These are phyloP conservation scores for Xylariales sp. DNA, from an alignment of 2,329 filamentous ascomycete species.

Conservation along the genomic window DNA sequence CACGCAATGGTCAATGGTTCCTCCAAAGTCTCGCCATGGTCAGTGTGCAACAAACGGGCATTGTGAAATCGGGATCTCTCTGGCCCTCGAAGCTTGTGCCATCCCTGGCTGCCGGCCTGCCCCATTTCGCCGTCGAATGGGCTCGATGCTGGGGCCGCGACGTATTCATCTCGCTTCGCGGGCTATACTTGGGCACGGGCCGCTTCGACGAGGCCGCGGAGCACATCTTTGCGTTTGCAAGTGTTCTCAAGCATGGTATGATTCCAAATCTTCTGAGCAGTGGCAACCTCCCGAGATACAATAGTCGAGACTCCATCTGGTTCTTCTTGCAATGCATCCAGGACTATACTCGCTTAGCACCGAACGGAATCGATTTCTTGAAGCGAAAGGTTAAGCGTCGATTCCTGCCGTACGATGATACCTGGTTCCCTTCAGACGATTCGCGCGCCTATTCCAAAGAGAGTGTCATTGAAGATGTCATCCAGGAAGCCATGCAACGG, in stretches of 20 bases:
- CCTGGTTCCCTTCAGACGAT: slow-evolving; percentile 83
- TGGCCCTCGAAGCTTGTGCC: slow-evolving; percentile 83
- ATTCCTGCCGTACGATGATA: slow-evolving; percentile 93
- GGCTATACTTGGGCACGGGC: slow-evolving; percentile 85
- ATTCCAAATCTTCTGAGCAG: slow-evolving; percentile 90
- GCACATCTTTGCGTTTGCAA: slow-evolving; percentile 91
- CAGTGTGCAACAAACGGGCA: slow-evolving; percentile 84
- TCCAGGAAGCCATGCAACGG: slow-evolving; percentile 88
- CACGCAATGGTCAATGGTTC: slow-evolving; percentile 81
- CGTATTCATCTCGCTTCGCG: slow-evolving; percentile 91
- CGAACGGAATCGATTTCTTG: slow-evolving; percentile 69
- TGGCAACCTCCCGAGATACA: slow-evolving; percentile 84
- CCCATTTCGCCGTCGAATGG: slow-evolving; percentile 92
- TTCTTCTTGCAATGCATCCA: slow-evolving; percentile 97
- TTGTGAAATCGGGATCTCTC: slow-evolving; percentile 83
- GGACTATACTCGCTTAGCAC: slow-evolving; percentile 80
- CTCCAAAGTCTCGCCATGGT: slow-evolving; percentile 85
- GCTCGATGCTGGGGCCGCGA: slow-evolving; percentile 96
- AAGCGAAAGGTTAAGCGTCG: slow-evolving; percentile 74
- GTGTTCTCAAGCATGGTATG: slow-evolving; percentile 97
- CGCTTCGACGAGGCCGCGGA: slow-evolving; percentile 85
- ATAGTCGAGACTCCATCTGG: slow-evolving; percentile 94
- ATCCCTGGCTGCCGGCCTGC: slow-evolving; percentile 84
- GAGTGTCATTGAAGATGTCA: slow-evolving; percentile 80
- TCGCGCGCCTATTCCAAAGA: slow-evolving; percentile 77